Evolutionary conservation across 306 rosid genomes (phyloP), one percentile per base, ranked within the genome.

Genomic region (Prinsepia uniflora): DNA sequence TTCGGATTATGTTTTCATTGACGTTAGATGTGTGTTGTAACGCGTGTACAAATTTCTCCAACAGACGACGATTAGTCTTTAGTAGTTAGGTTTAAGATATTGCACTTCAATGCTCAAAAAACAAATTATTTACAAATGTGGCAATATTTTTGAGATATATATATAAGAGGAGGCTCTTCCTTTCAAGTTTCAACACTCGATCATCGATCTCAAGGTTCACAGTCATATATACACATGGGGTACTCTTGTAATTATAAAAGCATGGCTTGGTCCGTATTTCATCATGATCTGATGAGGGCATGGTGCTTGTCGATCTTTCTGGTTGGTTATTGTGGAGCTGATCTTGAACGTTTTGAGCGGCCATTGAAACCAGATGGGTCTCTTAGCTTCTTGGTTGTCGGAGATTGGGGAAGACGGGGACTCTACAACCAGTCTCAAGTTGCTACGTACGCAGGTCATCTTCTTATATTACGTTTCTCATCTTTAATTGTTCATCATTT

Each of bases 391-490:
- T 67, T 90, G 41, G 91, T 84, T 15, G 47, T 90, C 40, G 96
- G 96, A 67, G 96, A 90, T 30, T 90, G 96, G 96, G 96, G 96
- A 72, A 80, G 93, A 69, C 56, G 72, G 42, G 91, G 91, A 49
- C 52, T 61, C 41, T 87, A 70, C 72, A 90, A 90, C 66, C 92
- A 90, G 76, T 82, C 96, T 53, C 5, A 77, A 76, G 89, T 90
- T 4, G 91, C 96, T 18, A 0, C 57, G 54, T 18, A 0, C 57
- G 54, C 91, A 82, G 91, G 93, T 85, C 36, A 30, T 53, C 22
- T 48, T 4, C 53, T 9, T 53, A 3, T 7, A 8, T 18, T 7
- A n/a, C 30, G 8, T 18, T 53, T 53, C 22, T 53, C 12, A 8
- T 53, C 58, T 8, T 24, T 49, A 8, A 13, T 13, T 3, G 14